Conservation (phyloP, 75 land plant genomes). For the Picea sitchensis region DNA sequence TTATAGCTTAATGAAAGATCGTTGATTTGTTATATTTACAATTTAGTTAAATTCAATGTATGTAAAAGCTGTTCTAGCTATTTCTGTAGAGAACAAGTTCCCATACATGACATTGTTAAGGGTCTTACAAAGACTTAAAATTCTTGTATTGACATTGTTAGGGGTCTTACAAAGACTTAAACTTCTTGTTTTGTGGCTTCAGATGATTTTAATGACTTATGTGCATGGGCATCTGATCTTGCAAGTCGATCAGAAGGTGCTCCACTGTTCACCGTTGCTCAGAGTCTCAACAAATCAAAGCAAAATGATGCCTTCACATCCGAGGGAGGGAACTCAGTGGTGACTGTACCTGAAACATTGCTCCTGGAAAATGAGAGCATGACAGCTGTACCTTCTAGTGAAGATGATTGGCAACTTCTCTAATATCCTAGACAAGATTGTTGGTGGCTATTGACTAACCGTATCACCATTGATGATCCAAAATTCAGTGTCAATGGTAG, state of each 20-base stretch:
- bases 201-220: conserved; percentile 93
- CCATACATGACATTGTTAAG: not conserved
- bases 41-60: not conserved
- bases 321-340: not conserved
- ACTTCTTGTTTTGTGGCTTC: conserved; percentile 15
- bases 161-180: not conserved
- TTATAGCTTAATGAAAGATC: not conserved
- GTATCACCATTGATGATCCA: too few relatives aligned
- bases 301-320: not conserved
- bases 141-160: not conserved
- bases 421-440: conserved; percentile 10
- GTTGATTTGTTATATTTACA: not conserved
- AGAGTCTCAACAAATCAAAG: conserved; percentile 28
- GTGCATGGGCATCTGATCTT: conserved; percentile 72
- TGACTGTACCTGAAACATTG: not conserved
- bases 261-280: conserved; percentile 80
- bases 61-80: not conserved
- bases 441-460: too few relatives aligned
- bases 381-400: conserved; percentile 11
- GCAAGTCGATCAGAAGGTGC: conserved; percentile 83
- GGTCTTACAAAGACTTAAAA: not conserved
- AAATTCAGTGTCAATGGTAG: too few relatives aligned
- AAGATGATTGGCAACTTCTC: conserved; percentile 43
- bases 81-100: not conserved
- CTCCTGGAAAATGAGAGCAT: conserved; percentile 9